Evolutionary conservation across 805 yeast genomes (phyloP), one percentile per base, ranked within the genome.

Genomic region (Lachancea waltii): DNA sequence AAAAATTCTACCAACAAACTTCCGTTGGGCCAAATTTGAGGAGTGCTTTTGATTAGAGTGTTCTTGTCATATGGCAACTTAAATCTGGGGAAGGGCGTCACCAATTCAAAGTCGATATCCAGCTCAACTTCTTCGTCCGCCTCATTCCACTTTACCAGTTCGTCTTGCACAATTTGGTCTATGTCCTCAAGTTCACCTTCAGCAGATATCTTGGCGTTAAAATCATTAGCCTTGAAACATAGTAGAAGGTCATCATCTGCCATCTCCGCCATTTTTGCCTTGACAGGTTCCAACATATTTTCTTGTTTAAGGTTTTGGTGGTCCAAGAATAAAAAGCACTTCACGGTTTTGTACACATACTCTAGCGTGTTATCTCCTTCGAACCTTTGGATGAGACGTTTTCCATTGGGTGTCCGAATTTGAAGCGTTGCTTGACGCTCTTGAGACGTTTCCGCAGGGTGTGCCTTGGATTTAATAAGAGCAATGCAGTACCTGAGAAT

Each of bases 11-110:
- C 71, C 36, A 81, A 58, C 18, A 82, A 48, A 45, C 74, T 79
- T 1, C 87, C 87, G 49, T 70, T 79, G n/a, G 92, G 92, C 72
- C 74, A 78, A n/a, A 82, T 53, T 25, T 70, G 63, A 1, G 61
- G 48, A 25, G 67, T 67, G 22, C 73, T 72, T 21, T 50, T 53
- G 5, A 82, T 56, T 2, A 37, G 18, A 14, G 42, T 37, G 0
- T 53, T 49, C 10, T 52, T 42, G 21, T 62, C 63, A 4, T 50
- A 42, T 3, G 63, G 67, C 11, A 83, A 55, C n/a, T 62, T 58
- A 32, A 57, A 66, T 44, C 85, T 69, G 3, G 87, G 87, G 55
- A 78, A 71, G 2, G 85, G 78, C 3, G 81, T 73, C 3, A 70
- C 69, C 23, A 84, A 59, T 39, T 69, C 72, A 55, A 84, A 83